A percentile compares a stretch with the other conserved stretches of the same genome.
Evolutionary conservation across 257 asterid genomes (phyloP).

Genomic region (Solanum lycopersicoides): DNA sequence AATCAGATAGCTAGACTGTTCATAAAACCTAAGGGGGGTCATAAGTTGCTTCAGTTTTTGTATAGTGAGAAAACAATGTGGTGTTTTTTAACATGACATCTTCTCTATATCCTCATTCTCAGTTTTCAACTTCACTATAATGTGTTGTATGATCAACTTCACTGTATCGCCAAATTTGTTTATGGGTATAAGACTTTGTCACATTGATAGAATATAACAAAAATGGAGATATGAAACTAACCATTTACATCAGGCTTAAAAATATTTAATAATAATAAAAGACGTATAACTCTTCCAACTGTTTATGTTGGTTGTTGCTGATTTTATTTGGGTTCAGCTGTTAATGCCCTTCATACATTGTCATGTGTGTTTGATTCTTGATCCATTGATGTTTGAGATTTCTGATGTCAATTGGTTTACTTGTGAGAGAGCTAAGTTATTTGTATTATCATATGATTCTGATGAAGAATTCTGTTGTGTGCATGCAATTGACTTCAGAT

Average conservation of each 20-base stretch:
- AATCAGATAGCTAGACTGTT: not conserved
- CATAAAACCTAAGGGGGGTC: not conserved
- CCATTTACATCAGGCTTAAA: not conserved
- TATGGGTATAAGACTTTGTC: not conserved
- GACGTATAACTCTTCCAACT: not conserved
- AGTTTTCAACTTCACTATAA: not conserved
- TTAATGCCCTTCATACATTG: not conserved
- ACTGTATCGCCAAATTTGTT: not conserved
- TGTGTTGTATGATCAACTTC: not conserved
- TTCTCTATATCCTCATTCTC: not conserved
- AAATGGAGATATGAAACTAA: not conserved
- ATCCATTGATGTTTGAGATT: not conserved
- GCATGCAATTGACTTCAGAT: constrained; percentile 12
- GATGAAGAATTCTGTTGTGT: not conserved
- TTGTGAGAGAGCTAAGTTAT: not conserved
- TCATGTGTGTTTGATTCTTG: not conserved
- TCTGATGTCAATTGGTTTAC: not conserved
- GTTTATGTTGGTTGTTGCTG: not conserved
- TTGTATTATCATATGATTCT: not conserved
- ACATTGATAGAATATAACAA: not conserved
- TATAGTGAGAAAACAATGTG: not conserved
- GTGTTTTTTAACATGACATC: not conserved
- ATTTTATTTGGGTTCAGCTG: not conserved
- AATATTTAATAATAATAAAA: not conserved
- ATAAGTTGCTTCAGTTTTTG: not conserved